phyloP scores from a whole-genome alignment of 495 filamentous ascomycete species.

The Margaritispora aquatica region DNA sequence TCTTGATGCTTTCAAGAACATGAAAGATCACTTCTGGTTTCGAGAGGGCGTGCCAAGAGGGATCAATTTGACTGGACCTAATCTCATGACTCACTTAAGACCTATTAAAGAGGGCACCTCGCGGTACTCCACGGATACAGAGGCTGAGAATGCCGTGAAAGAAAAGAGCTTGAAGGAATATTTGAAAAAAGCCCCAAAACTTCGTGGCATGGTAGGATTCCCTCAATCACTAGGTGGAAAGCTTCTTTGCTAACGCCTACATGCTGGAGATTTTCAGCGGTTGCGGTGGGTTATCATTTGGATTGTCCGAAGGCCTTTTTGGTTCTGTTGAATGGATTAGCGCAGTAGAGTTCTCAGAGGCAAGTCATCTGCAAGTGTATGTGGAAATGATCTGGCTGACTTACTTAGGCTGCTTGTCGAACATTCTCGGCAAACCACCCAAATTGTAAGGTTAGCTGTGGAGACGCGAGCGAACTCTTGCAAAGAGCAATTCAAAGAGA shows the following conservation, averaged over 20 bases:
- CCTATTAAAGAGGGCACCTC: not conserved
- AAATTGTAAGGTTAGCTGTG: not conserved
- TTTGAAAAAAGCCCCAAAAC: not conserved
- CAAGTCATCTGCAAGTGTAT: not conserved
- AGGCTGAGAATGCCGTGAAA: not conserved
- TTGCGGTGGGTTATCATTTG: slow-evolving; percentile 1
- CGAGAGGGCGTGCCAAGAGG: not conserved
- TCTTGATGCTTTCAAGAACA: not conserved
- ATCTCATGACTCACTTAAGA: not conserved
- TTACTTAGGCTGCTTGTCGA: not conserved
- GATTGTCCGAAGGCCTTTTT: not conserved
- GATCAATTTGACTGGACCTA: not conserved
- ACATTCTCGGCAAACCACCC: slow-evolving; percentile 3
- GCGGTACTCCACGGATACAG: not conserved
- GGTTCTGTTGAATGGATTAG: slow-evolving; percentile 1
- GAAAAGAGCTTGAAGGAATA: not conserved
- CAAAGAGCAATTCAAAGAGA: not conserved
- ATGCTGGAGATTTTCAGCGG: slow-evolving; percentile 13
- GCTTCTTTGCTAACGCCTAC: not conserved
- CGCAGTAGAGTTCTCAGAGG: slow-evolving; percentile 5
- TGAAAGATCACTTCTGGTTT: slow-evolving; percentile 7
- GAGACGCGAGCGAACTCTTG: slow-evolving; percentile 5
- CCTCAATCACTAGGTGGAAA: not conserved
- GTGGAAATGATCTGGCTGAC: not conserved
- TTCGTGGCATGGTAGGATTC: not conserved